Evolutionary conservation across 2,329 filamentous ascomycete species (phyloP), one percentile per base, ranked within the genome.

Genomic region (Neofusicoccum ribis): DNA sequence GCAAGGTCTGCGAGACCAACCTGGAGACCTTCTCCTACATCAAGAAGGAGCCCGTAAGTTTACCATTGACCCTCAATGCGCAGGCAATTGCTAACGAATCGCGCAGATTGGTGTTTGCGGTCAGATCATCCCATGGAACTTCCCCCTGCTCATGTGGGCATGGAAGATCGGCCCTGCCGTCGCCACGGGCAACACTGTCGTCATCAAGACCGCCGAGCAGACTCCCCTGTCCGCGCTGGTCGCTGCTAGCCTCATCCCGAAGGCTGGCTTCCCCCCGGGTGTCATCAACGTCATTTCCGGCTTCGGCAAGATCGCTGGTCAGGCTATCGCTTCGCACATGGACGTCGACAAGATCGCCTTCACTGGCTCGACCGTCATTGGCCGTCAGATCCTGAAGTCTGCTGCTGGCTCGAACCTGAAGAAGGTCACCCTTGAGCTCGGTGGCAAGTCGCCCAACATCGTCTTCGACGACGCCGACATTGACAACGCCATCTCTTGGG

Each of bases 51-150:
- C 91, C 92, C 9, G 82, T 88, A 68, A 74, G 80, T 75, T 34
- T 67, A 58, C 66, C 31, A 12, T 12, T 34, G 2, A 6, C 6
- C 27, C 7, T 23, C 7, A 6, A 0, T 7, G 4, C 14, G 37
- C 47, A 6, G 9, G 39, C 50, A 6, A 9, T 44, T 39, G 31
- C 69, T 77, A 64, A 78, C 63, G 5, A n/a, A 12, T 7, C 20
- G 14, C 3, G 5, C 58, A 86, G 84, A 82, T 91, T 69, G 90
- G 90, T 78, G 90, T 93, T 66, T 93, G 91, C 78, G 92, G 89
- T 74, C 91, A 95, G 79, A 93, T 94, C 75, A 94, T 95, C 72
- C 91, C 91, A 68, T 93, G 91, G 91, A 94, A 94, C 83, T 94
- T 92, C 82, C 91, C 91, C 7, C 82, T 94, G 51, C 86, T 91